phyloP scores from a whole-genome alignment of 2,329 filamentous ascomycete genomes.

The Coniosporium tulheliwenetii region DNA sequence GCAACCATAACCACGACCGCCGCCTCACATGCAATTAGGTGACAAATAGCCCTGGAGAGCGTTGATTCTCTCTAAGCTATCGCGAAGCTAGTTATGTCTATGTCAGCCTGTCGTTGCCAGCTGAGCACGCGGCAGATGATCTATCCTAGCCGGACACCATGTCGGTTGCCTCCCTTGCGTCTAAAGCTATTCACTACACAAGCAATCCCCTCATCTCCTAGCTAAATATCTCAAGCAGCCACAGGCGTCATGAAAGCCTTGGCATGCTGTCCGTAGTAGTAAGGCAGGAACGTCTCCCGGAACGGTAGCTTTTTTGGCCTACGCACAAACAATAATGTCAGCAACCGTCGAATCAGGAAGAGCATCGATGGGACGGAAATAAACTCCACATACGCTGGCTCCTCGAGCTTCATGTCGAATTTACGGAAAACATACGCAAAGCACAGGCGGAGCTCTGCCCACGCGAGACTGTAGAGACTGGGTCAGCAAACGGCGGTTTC shows the following conservation, averaged over 20 bases:
- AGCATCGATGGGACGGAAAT: slow-evolving; percentile 4
- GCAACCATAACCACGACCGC: too few relatives aligned
- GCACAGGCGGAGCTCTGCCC: slow-evolving; percentile 16
- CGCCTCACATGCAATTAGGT: too few relatives aligned
- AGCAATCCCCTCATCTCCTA: too few relatives aligned
- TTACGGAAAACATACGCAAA: slow-evolving; percentile 15
- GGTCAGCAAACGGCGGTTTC: too few relatives aligned
- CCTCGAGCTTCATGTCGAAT: slow-evolving; percentile 13
- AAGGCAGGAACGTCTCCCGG: background rate
- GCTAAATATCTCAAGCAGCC: slow-evolving; percentile 1
- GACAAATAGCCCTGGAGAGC: too few relatives aligned
- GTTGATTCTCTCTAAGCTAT: too few relatives aligned
- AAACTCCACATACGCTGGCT: slow-evolving; percentile 8
- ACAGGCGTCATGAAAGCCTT: background rate
- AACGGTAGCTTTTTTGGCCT: background rate
- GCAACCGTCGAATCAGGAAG: slow-evolving; percentile 8
- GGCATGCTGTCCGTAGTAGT: background rate
- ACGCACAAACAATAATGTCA: background rate
- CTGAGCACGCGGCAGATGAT: too few relatives aligned
- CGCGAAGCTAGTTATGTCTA: too few relatives aligned
- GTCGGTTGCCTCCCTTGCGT: too few relatives aligned
- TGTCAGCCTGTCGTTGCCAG: too few relatives aligned
- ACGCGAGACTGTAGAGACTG: slow-evolving; percentile 12
- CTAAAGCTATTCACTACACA: too few relatives aligned
- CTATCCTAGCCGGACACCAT: too few relatives aligned